Evolutionary conservation across 805 yeast species (phyloP).

Genomic region (Scheffersomyces stipitis): DNA sequence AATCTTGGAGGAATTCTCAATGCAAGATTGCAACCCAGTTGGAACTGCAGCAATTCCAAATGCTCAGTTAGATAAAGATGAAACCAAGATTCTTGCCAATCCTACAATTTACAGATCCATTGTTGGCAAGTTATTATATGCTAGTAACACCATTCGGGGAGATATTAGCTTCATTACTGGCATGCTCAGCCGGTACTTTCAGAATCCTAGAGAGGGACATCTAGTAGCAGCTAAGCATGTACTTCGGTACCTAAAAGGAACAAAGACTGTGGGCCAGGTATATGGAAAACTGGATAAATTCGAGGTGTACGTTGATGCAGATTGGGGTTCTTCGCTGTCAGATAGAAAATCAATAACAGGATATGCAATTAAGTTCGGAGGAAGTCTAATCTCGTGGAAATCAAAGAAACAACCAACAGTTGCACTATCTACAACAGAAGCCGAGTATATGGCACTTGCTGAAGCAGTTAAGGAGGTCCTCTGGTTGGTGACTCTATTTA

Average conservation of each 20-base stretch:
- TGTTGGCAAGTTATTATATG: background rate
- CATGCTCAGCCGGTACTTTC: background rate
- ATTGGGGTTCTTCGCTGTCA: slow-evolving; percentile 3
- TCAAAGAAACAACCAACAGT: slow-evolving; percentile 11
- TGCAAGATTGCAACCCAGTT: background rate
- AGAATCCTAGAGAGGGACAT: background rate
- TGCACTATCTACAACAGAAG: slow-evolving; percentile 12
- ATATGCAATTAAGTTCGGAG: slow-evolving; percentile 2
- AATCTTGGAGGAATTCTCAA: background rate
- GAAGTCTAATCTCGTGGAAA: slow-evolving; percentile 13
- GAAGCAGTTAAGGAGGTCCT: slow-evolving; percentile 8
- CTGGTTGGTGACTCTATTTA: slow-evolving; percentile 6
- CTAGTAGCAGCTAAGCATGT: background rate
- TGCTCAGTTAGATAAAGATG: too few species aligned
- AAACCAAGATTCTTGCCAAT: background rate
- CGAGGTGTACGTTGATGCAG: slow-evolving; percentile 11
- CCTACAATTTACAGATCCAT: background rate
- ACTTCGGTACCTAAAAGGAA: slow-evolving; percentile 12
- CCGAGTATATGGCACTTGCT: slow-evolving; percentile 10
- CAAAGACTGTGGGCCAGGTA: slow-evolving; percentile 1
- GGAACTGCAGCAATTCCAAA: background rate
- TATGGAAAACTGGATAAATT: background rate
- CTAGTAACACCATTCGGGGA: background rate
- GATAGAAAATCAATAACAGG: slow-evolving; percentile 5
- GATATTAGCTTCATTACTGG: background rate